A percentile compares a stretch with the other conserved stretches of the same genome.
Evolutionary conservation across 2,329 filamentous ascomycete genomes (phyloP).

Genomic region (Eurotiales sp.): DNA sequence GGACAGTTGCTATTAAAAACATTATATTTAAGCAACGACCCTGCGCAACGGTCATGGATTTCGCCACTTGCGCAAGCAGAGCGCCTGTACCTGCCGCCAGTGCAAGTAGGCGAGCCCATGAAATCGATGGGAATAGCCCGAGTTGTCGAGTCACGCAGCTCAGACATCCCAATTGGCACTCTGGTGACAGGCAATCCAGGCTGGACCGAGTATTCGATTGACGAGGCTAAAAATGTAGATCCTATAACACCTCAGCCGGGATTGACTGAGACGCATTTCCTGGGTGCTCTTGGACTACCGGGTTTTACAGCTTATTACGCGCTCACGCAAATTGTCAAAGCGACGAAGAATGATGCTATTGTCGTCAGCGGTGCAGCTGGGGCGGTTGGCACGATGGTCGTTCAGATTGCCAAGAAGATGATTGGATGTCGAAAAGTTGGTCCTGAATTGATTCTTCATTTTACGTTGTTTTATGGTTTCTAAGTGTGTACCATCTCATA

Average conservation of each 20-base stretch:
- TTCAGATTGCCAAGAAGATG: slow-evolving; percentile 16
- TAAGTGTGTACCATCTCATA: background rate
- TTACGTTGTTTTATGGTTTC: background rate
- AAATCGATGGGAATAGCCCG: background rate
- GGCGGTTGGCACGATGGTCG: slow-evolving; percentile 12
- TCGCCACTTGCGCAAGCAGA: background rate
- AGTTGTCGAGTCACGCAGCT: background rate
- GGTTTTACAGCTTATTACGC: slow-evolving; percentile 16
- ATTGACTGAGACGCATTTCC: slow-evolving; percentile 5
- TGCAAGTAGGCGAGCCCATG: background rate
- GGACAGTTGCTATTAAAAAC: background rate
- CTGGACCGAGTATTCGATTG: background rate
- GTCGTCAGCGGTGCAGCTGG: slow-evolving; percentile 14
- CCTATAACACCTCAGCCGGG: background rate
- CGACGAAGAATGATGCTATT: slow-evolving; percentile 6
- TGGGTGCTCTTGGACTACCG: slow-evolving; percentile 8
- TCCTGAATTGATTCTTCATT: too few relatives aligned
- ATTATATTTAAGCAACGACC: slow-evolving; percentile 1
- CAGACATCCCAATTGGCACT: background rate
- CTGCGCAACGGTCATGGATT: slow-evolving; percentile 1
- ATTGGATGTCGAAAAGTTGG: slow-evolving; percentile 1
- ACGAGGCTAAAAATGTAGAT: background rate
- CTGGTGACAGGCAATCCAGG: background rate
- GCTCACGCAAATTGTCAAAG: slow-evolving; percentile 10
- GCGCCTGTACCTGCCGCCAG: background rate